Percentiles rank a stretch among this genome's conserved stretches.
These are phyloP conservation scores for Penicillium sp. DNA, from an alignment of 2,329 filamentous ascomycete species.

Conservation along the genomic window DNA sequence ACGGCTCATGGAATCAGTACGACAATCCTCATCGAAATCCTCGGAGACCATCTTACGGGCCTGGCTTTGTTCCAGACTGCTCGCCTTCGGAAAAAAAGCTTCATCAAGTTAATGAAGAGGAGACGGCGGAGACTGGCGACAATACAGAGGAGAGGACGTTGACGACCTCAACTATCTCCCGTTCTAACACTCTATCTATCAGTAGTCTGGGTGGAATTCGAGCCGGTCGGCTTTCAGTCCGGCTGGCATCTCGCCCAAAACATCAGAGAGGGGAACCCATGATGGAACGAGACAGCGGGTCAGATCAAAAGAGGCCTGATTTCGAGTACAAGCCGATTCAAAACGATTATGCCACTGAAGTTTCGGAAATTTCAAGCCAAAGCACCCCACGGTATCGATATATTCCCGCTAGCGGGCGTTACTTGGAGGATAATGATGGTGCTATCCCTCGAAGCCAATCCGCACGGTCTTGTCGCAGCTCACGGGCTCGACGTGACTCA, in stretches of 20 bases:
- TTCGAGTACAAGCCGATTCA: conserved; percentile 37
- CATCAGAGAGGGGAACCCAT: conserved; percentile 9
- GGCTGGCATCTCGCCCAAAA: conserved; percentile 25
- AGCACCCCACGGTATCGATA: conserved; percentile 30
- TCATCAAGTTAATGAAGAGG: conserved; percentile 1
- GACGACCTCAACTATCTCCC: conserved; percentile 5
- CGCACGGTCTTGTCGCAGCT: conserved; percentile 10
- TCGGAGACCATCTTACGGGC: conserved; percentile 24
- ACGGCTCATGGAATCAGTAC: conserved; percentile 40
- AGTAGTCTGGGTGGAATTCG: conserved; percentile 20
- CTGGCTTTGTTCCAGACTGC: conserved; percentile 28
- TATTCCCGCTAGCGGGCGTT: conserved; percentile 29
- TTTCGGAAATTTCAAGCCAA: conserved; percentile 20
- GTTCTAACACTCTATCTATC: conserved; percentile 21
- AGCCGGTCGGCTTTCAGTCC: conserved; percentile 30
- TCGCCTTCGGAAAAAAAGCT: conserved; percentile 9
- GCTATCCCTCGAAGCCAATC: conserved; percentile 16
- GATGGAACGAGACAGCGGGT: conserved; percentile 7
- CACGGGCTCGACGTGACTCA: conserved; percentile 12
- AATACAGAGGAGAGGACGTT: background rate
- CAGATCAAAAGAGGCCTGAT: conserved; percentile 15
- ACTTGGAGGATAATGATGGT: conserved; percentile 21
- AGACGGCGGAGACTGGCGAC: conserved; percentile 14
- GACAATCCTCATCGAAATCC: conserved; percentile 27
- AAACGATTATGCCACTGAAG: conserved; percentile 31